Evolutionary conservation across 139 green algal species (phyloP).

Genomic region (Auxenochlorella pyrenoidosa): DNA sequence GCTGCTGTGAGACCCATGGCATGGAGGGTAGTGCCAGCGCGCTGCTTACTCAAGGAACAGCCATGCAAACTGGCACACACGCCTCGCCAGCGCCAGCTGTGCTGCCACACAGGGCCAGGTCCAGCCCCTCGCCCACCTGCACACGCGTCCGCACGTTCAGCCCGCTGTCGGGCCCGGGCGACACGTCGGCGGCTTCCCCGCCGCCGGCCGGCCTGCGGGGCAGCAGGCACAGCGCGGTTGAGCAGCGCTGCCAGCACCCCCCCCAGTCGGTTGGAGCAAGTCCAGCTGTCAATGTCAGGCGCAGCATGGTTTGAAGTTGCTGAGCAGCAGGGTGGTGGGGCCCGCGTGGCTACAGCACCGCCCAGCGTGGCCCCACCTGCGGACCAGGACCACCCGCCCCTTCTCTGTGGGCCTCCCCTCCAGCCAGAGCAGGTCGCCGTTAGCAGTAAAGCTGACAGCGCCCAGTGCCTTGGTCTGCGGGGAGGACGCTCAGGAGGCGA

Average conservation of each 20-base stretch:
- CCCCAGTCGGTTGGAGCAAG: not conserved
- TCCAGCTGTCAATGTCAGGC: too few relatives aligned
- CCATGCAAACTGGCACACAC: too few relatives aligned
- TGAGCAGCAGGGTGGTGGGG: too few relatives aligned
- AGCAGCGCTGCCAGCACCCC: not conserved
- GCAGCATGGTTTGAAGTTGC: too few relatives aligned
- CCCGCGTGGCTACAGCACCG: too few relatives aligned
- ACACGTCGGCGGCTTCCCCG: slow-evolving; percentile 60
- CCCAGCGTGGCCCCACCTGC: slow-evolving; percentile 19
- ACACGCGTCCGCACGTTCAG: slow-evolving; percentile 81
- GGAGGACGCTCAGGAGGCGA: not conserved
- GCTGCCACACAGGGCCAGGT: slow-evolving; percentile 58
- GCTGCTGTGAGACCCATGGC: too few relatives aligned
- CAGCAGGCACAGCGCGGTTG: not conserved
- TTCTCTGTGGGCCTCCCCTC: slow-evolving; percentile 70
- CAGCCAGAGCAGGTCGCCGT: slow-evolving; percentile 66
- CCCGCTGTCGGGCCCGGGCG: slow-evolving; percentile 49
- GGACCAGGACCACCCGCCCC: slow-evolving; percentile 71
- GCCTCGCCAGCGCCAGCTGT: not conserved
- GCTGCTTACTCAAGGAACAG: too few relatives aligned
- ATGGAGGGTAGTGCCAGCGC: too few relatives aligned
- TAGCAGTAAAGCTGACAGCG: slow-evolving; percentile 24
- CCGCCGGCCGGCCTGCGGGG: not conserved
- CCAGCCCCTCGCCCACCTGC: slow-evolving; percentile 42
- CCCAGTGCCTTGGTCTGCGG: slow-evolving; percentile 56